A percentile compares a stretch with the other conserved stretches of the same genome.
phyloP scores from a whole-genome alignment of 2,329 filamentous ascomycete genomes.

The Fusarium begoniae region DNA sequence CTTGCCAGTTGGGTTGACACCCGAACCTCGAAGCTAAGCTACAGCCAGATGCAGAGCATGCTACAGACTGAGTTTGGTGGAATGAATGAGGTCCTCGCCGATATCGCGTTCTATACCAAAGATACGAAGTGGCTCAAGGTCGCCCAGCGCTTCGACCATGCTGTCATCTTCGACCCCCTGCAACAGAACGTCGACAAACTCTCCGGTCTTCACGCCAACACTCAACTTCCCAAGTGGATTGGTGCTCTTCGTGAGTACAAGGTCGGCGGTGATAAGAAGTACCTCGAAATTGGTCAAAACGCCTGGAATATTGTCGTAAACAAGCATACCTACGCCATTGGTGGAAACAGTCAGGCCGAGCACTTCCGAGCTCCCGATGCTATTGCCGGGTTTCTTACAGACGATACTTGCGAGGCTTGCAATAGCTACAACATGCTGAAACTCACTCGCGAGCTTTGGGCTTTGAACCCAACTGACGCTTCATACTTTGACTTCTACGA shows the following conservation, averaged over 20 bases:
- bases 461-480: slow-evolving; percentile 50
- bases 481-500: slow-evolving; percentile 64
- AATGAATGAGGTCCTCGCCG: slow-evolving; percentile 62
- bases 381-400: slow-evolving; percentile 54
- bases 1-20: slow-evolving; percentile 60
- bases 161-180: slow-evolving; percentile 56
- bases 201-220: slow-evolving; percentile 61
- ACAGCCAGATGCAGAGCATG: slow-evolving; percentile 57
- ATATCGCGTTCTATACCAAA: slow-evolving; percentile 57
- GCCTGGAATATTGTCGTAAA: slow-evolving; percentile 58
- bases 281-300: slow-evolving; percentile 59
- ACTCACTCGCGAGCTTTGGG: slow-evolving; percentile 61
- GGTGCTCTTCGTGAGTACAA: slow-evolving; percentile 60
- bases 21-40: slow-evolving; percentile 54
- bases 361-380: slow-evolving; percentile 59
- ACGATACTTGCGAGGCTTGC: slow-evolving; percentile 61
- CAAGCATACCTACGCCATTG: slow-evolving; percentile 61
- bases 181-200: slow-evolving; percentile 56
- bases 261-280: slow-evolving; percentile 55
- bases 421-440: slow-evolving; percentile 68
- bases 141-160: slow-evolving; percentile 61
- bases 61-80: slow-evolving; percentile 61
- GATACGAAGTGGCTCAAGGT: slow-evolving; percentile 56
- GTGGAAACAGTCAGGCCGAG: slow-evolving; percentile 63
- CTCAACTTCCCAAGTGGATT: slow-evolving; percentile 64